Evolutionary conservation across 805 yeast species (phyloP), one percentile per base, ranked within the genome.

Genomic region (Osmozyma mogii): DNA sequence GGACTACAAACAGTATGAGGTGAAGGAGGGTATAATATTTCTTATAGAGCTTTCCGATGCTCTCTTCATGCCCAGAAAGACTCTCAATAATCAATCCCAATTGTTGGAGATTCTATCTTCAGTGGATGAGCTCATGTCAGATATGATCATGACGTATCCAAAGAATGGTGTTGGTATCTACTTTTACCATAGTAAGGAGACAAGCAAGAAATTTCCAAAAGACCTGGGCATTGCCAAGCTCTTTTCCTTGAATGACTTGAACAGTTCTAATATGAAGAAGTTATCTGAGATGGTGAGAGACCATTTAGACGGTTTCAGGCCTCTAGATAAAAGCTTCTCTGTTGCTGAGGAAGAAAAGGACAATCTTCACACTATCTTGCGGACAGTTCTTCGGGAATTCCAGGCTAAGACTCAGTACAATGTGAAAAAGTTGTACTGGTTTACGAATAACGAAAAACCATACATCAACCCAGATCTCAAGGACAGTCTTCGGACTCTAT

Each of bases 391-490:
- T 31, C 78, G 73, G 30, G 78, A 75, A 35, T 76, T 81, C 37
- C 47, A 47, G 32, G 45, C 58, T 10, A 49, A 58, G 21, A 70
- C 67, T 23, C 45, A 41, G 16, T 78, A 67, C 49, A 72, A 72
- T 28, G 66, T 65, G 25, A 72, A 70, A 40, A 76, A 80, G 43
- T 54, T 84, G 3, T 69, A 84, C 39, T 56, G 85, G 47, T 72
- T 87, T 45, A 84, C 95, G 0, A 81, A 78, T 47, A 75, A 79
- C 48, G 92, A 81, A 41, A 54, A 54, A 26, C 96, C 96, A 0
- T 68, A 57, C 38, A 61, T 62, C 30, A 57, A 58, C 6, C 43
- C 58, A 6, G 59, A 65, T 10, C 55, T 62, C 3, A 68, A 67
- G 42, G 61, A 60, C 26, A 57, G 71, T 5, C 56, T 84, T 15